phyloP scores from a whole-genome alignment of 345 rosid species.

The Citrus mangshanensis region DNA sequence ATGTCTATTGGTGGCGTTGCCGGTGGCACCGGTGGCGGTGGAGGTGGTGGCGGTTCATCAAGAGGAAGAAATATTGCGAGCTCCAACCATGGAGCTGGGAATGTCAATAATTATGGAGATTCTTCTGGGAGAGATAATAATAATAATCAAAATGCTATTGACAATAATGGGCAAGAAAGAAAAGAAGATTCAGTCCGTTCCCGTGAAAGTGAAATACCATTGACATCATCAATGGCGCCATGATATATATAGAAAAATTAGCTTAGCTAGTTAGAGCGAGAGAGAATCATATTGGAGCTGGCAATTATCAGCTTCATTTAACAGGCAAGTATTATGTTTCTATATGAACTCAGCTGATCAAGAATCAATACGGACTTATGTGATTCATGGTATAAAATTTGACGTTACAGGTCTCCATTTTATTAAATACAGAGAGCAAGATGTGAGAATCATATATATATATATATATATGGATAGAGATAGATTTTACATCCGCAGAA shows the following conservation, averaged over 20 bases:
- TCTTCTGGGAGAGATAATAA: not conserved
- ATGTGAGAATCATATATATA: no score
- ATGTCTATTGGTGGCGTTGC: constrained; percentile 24
- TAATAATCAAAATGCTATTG: not conserved
- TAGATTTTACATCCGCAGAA: not conserved
- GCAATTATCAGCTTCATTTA: not conserved
- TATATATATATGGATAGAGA: no score
- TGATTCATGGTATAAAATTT: no score
- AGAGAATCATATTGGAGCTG: not conserved
- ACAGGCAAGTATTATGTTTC: not conserved
- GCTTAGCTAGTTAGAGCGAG: not conserved
- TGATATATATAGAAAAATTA: constrained; percentile 6
- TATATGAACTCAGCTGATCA: no score
- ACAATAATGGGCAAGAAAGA: not conserved
- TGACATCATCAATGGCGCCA: constrained; percentile 31
- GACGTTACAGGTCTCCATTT: no score
- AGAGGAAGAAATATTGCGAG: not conserved
- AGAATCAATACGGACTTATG: no score
- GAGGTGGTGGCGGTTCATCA: not conserved
- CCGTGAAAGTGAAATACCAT: constrained; percentile 40
- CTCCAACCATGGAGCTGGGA: not conserved
- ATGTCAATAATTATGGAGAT: not conserved
- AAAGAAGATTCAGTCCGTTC: constrained; percentile 19
- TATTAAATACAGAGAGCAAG: no score
- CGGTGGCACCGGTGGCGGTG: not conserved